A percentile compares a stretch with the other conserved stretches of the same genome.
Conservation (phyloP, 495 filamentous ascomycete species). For the Margaritispora aquatica region DNA sequence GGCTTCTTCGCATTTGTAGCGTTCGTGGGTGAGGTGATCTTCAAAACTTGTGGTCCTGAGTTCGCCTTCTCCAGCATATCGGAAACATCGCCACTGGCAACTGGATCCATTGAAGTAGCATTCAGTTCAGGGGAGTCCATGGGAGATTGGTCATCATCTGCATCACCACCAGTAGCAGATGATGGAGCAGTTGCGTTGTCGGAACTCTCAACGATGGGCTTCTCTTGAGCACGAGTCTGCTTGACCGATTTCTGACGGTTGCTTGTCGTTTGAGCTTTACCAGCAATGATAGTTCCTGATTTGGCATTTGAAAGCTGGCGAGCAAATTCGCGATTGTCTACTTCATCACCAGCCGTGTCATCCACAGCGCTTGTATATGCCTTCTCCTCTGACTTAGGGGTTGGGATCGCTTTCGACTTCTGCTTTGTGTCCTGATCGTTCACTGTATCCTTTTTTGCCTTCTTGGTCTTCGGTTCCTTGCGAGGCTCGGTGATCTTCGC, state of each 20-base stretch:
- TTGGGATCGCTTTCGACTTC: constrained; percentile 3
- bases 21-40: constrained; percentile 60
- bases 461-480: constrained; percentile 14
- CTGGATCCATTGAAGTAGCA: constrained; percentile 38
- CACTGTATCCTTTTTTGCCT: constrained; percentile 35
- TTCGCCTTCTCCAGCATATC: constrained; percentile 80
- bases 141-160: constrained; percentile 72
- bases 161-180: constrained; percentile 73
- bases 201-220: constrained; percentile 20
- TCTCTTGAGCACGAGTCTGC: constrained; percentile 43
- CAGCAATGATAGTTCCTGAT: constrained; percentile 50
- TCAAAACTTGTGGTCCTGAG: constrained; percentile 66
- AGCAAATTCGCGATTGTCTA: constrained; percentile 66
- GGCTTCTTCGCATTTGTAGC: constrained; percentile 44
- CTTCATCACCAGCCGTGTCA: constrained; percentile 41
- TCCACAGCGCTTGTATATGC: neutral
- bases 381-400: neutral
- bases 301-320: constrained; percentile 61
- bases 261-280: constrained; percentile 43
- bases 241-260: constrained; percentile 42
- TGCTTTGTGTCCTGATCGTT: constrained; percentile 30
- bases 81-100: constrained; percentile 52
- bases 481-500: constrained; percentile 2
- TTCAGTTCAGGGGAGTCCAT: constrained; percentile 51
- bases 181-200: constrained; percentile 48